Evolutionary conservation across 257 asterid genomes (phyloP).

Genomic region (Parsonsia alboflavescens): DNA sequence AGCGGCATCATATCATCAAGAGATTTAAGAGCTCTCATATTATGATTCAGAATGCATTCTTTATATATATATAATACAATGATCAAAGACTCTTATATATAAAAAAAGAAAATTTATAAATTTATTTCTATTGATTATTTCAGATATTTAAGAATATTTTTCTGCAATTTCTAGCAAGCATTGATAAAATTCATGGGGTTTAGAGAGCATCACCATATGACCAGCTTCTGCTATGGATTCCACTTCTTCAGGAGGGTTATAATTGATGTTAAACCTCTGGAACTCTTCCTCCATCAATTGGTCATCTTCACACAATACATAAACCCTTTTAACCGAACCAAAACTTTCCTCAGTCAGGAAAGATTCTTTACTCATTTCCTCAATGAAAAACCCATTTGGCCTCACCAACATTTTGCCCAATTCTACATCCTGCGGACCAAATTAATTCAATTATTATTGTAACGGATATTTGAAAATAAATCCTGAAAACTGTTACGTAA

Average conservation of each 20-base stretch:
- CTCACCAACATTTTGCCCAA: conserved; percentile 43
- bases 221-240: conserved; percentile 33
- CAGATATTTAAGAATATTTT: conserved; percentile 10
- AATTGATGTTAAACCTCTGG: conserved; percentile 37
- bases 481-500: too few species aligned
- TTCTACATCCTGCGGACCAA: conserved; percentile 46
- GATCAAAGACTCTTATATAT: too few species aligned
- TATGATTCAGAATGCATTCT: too few species aligned
- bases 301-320: conserved; percentile 41
- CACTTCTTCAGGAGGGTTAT: conserved; percentile 46
- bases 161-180: conserved; percentile 29
- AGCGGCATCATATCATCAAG: too few species aligned
- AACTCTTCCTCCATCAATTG: conserved; percentile 42
- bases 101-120: too few species aligned
- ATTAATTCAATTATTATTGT: too few species aligned
- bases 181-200: conserved; percentile 27
- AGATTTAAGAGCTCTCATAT: too few species aligned
- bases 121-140: background rate
- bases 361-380: conserved; percentile 32
- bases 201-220: conserved; percentile 58
- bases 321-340: conserved; percentile 43
- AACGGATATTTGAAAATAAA: too few species aligned
- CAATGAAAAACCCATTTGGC: conserved; percentile 31
- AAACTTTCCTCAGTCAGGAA: conserved; percentile 37
- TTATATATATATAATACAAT: too few species aligned